Base-by-base conservation (phyloP, 805 yeast genomes). In the Spencermartinsiella europaea region DNA sequence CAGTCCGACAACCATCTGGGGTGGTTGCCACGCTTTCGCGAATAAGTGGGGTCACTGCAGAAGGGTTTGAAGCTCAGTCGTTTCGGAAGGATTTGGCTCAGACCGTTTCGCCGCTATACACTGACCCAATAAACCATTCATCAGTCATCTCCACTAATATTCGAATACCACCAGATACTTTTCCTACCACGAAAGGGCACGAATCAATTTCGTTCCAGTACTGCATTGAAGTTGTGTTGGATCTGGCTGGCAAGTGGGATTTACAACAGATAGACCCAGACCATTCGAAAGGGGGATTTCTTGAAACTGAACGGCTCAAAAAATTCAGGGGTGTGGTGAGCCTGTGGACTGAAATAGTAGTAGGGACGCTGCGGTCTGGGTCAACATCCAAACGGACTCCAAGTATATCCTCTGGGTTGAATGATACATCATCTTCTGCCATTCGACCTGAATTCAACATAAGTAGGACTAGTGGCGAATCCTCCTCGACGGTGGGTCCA, bases 31-130 rank as follows among this genome's bases (percentile, higher is more conserved):
- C 96, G 0, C 68, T 89, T 42, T 85, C 86, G 5, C 70, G 97
- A 47, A 81, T 90, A 3, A 85, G 95, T 53, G 72, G 93, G 12
- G 76, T 82, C 31, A 74, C 49, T 79, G 77, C 56, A 74, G 80
- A 44, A 74, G 82, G 45, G 72, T 76, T 46, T 82, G 83, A 62
- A 55, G 69, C 49, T 56, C 73, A 47, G 58, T 76, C 91, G 1
- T 89, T 83, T 62, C 70, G 97, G 47, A 89, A 89, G 61, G 97
- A 89, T 61, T 68, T 89, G 4, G 77, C 82, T 33, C 97, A 89
- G 64, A 74, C 77, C 31, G 76, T 87, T 1, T 73, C 83, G 1
- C 95, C 96, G 1, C 66, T 89, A 10, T 83, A 79, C 52, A 78
- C 87, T n/a, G 90, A 87, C 60, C 87, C 90, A 0, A 68, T 59